Evolutionary conservation across 2,329 filamentous ascomycete genomes (phyloP).

Genomic region (Fusarium falciforme): DNA sequence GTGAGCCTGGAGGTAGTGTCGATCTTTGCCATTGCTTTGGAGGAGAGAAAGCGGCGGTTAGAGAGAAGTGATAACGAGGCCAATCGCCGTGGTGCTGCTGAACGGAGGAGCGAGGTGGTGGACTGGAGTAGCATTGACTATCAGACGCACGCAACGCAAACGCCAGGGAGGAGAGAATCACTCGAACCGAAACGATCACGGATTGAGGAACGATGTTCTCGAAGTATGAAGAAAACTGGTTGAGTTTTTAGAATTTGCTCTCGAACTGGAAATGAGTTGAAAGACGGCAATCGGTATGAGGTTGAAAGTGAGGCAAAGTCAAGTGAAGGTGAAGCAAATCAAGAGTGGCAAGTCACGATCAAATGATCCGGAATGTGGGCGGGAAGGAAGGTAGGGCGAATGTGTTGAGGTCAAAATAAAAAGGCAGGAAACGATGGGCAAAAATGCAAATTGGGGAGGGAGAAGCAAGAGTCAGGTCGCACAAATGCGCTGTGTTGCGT

Average conservation of each 20-base stretch:
- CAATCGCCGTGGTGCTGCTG: constrained; percentile 29
- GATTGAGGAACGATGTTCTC: background rate
- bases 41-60: constrained; percentile 33
- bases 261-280: background rate
- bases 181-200: constrained; percentile 1
- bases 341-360: background rate
- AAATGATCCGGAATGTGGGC: background rate
- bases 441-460: background rate
- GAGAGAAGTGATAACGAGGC: constrained; percentile 12
- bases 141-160: constrained; percentile 31
- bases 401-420: background rate
- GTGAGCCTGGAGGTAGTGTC: constrained; percentile 82
- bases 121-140: constrained; percentile 42
- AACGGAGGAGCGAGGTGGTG: constrained; percentile 35
- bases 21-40: constrained; percentile 59
- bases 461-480: background rate
- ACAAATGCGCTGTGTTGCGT: background rate
- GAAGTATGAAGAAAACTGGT: background rate
- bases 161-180: constrained; percentile 16
- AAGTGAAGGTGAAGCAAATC: background rate
- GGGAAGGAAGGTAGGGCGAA: background rate
- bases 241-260: background rate
- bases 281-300: background rate
- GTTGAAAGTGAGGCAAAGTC: background rate
- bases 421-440: background rate